Conservation (phyloP, 495 filamentous ascomycete genomes). For the Entonaema liquescens region DNA sequence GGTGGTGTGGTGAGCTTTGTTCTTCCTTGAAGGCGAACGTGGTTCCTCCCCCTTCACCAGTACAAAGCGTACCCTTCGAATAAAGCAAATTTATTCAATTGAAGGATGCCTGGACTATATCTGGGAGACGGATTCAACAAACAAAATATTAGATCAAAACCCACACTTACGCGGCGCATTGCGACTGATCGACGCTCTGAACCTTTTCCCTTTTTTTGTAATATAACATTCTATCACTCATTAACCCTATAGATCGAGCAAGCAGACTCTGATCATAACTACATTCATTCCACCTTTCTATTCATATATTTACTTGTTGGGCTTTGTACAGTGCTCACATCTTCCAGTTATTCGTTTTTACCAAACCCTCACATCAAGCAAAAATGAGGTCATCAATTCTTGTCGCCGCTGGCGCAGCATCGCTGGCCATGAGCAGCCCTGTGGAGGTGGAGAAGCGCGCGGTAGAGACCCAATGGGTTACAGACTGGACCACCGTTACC, state of each 20-base stretch:
- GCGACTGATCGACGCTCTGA: neutral
- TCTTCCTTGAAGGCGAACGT: neutral
- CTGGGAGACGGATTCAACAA: neutral
- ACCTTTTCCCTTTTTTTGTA: neutral
- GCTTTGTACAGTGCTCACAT: constrained; percentile 33
- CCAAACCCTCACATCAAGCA: constrained; percentile 40
- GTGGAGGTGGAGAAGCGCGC: constrained; percentile 65
- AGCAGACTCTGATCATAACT: constrained; percentile 31
- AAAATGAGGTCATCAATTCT: constrained; percentile 76
- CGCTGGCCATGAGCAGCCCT: constrained; percentile 68
- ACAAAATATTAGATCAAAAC: constrained; percentile 18
- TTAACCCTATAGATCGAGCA: constrained; percentile 6
- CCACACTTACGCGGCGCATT: neutral
- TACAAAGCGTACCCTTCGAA: constrained; percentile 28
- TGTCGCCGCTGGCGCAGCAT: constrained; percentile 68
- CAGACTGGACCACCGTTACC: constrained; percentile 68
- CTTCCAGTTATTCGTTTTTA: constrained; percentile 20
- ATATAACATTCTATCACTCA: constrained; percentile 26
- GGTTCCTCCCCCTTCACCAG: constrained; percentile 1
- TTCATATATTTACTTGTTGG: constrained; percentile 17
- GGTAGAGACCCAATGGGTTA: constrained; percentile 63
- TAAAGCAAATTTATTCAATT: constrained; percentile 12
- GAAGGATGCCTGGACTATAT: neutral
- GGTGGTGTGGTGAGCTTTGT: neutral
- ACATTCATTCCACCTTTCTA: constrained; percentile 32